Evolutionary conservation across 2,329 filamentous ascomycete genomes (phyloP).

Genomic region (Fusarium keratoplasticum): DNA sequence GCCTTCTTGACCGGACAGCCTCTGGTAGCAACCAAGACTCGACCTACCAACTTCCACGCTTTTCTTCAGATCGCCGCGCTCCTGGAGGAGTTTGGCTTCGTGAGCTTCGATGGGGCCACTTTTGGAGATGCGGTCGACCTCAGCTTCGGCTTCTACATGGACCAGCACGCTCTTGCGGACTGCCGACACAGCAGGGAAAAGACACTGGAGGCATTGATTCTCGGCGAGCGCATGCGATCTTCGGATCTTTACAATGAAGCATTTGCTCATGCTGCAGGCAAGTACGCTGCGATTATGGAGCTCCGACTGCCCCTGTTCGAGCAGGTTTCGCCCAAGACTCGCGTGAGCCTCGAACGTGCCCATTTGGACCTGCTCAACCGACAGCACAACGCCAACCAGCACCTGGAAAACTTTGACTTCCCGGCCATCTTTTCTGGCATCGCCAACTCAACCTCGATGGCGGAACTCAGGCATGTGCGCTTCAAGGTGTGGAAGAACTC

Average conservation of each 20-base stretch:
- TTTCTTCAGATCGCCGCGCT: slow-evolving; percentile 66
- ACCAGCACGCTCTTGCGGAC: slow-evolving; percentile 82
- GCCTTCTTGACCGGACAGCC: slow-evolving; percentile 74
- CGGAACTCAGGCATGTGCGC: slow-evolving; percentile 80
- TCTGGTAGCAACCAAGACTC: slow-evolving; percentile 67
- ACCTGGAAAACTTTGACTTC: slow-evolving; percentile 91
- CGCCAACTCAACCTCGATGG: slow-evolving; percentile 81
- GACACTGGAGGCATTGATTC: slow-evolving; percentile 87
- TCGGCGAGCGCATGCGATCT: slow-evolving; percentile 88
- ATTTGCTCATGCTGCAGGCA: slow-evolving; percentile 91
- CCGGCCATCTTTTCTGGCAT: slow-evolving; percentile 89
- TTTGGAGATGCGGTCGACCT: slow-evolving; percentile 71
- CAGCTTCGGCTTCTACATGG: slow-evolving; percentile 80
- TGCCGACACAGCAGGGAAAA: slow-evolving; percentile 86
- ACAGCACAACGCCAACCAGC: slow-evolving; percentile 75
- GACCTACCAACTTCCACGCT: slow-evolving; percentile 64
- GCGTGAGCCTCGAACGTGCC: slow-evolving; percentile 83
- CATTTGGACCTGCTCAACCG: slow-evolving; percentile 82
- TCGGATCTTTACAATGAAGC: slow-evolving; percentile 88
- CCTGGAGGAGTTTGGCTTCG: slow-evolving; percentile 69
- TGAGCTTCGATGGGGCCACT: slow-evolving; percentile 65
- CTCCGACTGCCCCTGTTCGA: slow-evolving; percentile 76
- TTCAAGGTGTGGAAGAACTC: slow-evolving; percentile 86
- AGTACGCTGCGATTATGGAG: slow-evolving; percentile 78
- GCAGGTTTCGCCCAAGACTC: slow-evolving; percentile 76